These are phyloP conservation scores for Rhizodiscina lignyota DNA, from an alignment of 495 filamentous ascomycete species.

Conservation along the genomic window DNA sequence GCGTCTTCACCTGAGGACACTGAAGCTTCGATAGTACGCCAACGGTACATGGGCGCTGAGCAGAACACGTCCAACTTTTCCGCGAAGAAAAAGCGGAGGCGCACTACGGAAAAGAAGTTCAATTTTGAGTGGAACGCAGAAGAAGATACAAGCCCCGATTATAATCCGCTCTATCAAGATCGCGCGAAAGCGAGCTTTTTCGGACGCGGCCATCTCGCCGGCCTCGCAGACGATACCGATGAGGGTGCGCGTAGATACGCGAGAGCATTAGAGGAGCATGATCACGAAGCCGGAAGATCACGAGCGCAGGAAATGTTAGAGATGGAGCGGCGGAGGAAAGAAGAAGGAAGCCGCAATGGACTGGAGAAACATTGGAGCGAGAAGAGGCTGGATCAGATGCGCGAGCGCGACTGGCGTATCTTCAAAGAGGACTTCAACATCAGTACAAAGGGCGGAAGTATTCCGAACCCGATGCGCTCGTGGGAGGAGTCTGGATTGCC, in stretches of 20 bases:
- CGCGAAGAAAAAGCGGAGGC: conserved; percentile 86
- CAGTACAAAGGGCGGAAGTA: conserved; percentile 71
- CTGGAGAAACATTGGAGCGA: conserved; percentile 94
- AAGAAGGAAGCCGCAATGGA: conserved; percentile 54
- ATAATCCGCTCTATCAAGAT: conserved; percentile 74
- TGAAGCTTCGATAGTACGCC: conserved; percentile 60
- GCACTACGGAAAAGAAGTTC: conserved; percentile 93
- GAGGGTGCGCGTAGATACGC: conserved; percentile 63
- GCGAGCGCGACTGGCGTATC: conserved; percentile 96
- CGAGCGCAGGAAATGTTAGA: conserved; percentile 73
- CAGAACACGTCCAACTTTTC: conserved; percentile 79
- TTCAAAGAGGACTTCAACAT: conserved; percentile 99
- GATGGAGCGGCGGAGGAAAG: conserved; percentile 66
- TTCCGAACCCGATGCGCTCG: conserved; percentile 92
- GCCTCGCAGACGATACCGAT: conserved; percentile 61
- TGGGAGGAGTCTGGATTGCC: conserved; percentile 82
- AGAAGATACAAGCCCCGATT: conserved; percentile 83
- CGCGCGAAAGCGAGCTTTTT: conserved; percentile 61
- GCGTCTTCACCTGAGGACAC: conserved; percentile 43
- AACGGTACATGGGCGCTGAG: conserved; percentile 86
- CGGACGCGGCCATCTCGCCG: conserved; percentile 65
- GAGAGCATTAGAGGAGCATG: conserved; percentile 57
- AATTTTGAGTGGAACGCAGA: conserved; percentile 98
- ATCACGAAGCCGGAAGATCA: conserved; percentile 58
- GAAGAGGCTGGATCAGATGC: conserved; percentile 91